A percentile compares a stretch with the other conserved stretches of the same genome.
Evolutionary conservation across 2,329 filamentous ascomycete species (phyloP).

Genomic region (Aspergillus puulaauensis): DNA sequence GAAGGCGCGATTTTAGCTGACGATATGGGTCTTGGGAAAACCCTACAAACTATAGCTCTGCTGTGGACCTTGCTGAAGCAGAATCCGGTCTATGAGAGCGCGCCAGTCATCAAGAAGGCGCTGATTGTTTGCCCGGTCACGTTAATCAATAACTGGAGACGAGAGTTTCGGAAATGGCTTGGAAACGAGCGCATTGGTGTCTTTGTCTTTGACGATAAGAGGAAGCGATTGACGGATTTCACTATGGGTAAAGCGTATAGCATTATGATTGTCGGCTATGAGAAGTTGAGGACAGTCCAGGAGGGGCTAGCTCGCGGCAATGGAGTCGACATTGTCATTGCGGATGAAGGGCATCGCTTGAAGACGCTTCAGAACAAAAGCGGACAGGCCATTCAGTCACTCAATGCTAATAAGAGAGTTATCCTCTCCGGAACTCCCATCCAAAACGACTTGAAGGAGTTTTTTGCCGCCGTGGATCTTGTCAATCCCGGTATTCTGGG

Average conservation of each 20-base stretch:
- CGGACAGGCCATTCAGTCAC: slow-evolving; percentile 62
- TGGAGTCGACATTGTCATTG: slow-evolving; percentile 68
- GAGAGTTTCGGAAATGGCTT: slow-evolving; percentile 73
- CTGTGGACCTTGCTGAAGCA: slow-evolving; percentile 73
- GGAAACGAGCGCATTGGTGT: slow-evolving; percentile 69
- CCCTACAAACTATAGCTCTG: slow-evolving; percentile 68
- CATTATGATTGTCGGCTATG: slow-evolving; percentile 73
- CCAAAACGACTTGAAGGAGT: slow-evolving; percentile 67
- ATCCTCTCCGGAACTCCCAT: slow-evolving; percentile 68
- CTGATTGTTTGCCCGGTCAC: slow-evolving; percentile 73
- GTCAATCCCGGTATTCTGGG: slow-evolving; percentile 67
- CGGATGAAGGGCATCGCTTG: slow-evolving; percentile 67
- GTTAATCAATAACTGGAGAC: slow-evolving; percentile 70
- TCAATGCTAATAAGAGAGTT: slow-evolving; percentile 61
- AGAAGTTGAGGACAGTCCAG: slow-evolving; percentile 65
- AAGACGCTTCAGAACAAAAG: slow-evolving; percentile 70
- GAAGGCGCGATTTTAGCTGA: slow-evolving; percentile 71
- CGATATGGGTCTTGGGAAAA: slow-evolving; percentile 76
- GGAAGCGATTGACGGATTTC: slow-evolving; percentile 64
- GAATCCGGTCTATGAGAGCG: slow-evolving; percentile 61
- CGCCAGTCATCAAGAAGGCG: slow-evolving; percentile 66
- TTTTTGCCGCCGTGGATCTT: slow-evolving; percentile 67
- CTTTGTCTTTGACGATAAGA: slow-evolving; percentile 62
- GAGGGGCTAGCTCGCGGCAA: slow-evolving; percentile 63
- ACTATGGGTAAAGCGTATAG: slow-evolving; percentile 67